A percentile compares a stretch with the other conserved stretches of the same genome.
Conservation (phyloP, 1,284 basidiomycete genomes). For the Amylostereum chailletii region DNA sequence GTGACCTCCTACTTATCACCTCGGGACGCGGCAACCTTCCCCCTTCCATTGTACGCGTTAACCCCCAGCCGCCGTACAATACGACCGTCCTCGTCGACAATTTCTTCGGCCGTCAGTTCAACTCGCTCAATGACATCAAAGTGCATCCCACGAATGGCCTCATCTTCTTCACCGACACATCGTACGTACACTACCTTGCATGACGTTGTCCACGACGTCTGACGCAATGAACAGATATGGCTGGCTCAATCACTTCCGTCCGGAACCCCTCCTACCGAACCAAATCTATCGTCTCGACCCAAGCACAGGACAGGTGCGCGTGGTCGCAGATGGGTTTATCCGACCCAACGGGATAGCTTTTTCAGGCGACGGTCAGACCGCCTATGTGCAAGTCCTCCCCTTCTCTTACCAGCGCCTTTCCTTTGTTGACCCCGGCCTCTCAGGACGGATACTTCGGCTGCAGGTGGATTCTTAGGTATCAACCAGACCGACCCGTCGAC, state of each 20-base stretch:
- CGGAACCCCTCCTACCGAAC: conserved; percentile 4
- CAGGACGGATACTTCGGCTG: conserved; percentile 46
- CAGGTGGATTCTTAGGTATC: conserved; percentile 37
- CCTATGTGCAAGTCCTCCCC: conserved; percentile 5
- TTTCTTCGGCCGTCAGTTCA: conserved; percentile 70
- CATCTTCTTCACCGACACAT: conserved; percentile 65
- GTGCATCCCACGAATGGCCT: conserved; percentile 56
- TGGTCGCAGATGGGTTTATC: conserved; percentile 7
- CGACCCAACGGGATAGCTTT: conserved; percentile 6
- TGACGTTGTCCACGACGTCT: background rate
- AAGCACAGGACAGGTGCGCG: conserved; percentile 1
- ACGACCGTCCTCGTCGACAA: conserved; percentile 24
- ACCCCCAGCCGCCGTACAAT: conserved; percentile 47
- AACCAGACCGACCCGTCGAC: conserved; percentile 60
- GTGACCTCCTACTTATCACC: conserved; percentile 54
- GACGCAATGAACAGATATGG: conserved; percentile 41
- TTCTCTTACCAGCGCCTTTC: background rate
- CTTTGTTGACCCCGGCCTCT: background rate
- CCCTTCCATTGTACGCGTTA: conserved; percentile 55
- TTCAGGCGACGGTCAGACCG: conserved; percentile 7
- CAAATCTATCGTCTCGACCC: conserved; percentile 8
- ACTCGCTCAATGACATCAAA: conserved; percentile 73
- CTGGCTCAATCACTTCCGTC: conserved; percentile 53
- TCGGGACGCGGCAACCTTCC: conserved; percentile 59
- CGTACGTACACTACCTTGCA: conserved; percentile 28